Evolutionary conservation across 441 rosid species (phyloP).

Genomic region (Francoa sonchifolia): DNA sequence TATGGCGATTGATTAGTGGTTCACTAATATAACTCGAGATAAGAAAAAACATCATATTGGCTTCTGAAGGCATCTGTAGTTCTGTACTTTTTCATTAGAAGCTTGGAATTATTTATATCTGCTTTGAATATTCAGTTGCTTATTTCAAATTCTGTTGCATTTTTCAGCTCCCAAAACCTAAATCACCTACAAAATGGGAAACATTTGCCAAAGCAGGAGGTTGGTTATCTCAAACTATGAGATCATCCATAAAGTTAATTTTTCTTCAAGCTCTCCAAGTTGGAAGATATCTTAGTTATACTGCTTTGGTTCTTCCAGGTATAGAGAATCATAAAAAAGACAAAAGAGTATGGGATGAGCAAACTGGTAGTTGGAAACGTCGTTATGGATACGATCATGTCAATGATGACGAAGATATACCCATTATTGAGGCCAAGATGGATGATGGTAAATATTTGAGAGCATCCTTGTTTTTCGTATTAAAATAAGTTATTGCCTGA

Average conservation of each 20-base stretch:
- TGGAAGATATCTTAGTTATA: background rate
- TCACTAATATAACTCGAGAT: background rate
- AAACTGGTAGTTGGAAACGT: slow-evolving; percentile 74
- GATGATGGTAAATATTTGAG: slow-evolving; percentile 46
- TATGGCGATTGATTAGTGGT: no score
- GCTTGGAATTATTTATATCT: background rate
- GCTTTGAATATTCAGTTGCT: background rate
- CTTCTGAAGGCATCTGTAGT: background rate
- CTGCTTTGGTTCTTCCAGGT: slow-evolving; percentile 36
- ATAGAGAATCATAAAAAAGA: slow-evolving; percentile 74
- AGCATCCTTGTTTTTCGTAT: background rate
- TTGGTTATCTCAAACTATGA: no score
- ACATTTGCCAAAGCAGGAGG: slow-evolving; percentile 51
- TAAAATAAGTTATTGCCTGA: background rate
- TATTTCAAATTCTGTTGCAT: slow-evolving; percentile 2
- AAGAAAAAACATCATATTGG: background rate
- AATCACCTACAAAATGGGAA: slow-evolving; percentile 64
- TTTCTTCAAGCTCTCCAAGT: no score
- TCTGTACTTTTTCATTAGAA: background rate
- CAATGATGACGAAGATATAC: slow-evolving; percentile 73
- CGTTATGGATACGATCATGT: slow-evolving; percentile 84
- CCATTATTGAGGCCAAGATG: slow-evolving; percentile 79
- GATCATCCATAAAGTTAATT: slow-evolving; percentile 4
- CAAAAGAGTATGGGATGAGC: slow-evolving; percentile 74
- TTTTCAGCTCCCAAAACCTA: slow-evolving; percentile 57